Percentiles rank a stretch among this genome's conserved stretches.
These are phyloP conservation scores for Cyclocybe aegerita DNA, from an alignment of 768 basidiomycete genomes.

Conservation along the genomic window DNA sequence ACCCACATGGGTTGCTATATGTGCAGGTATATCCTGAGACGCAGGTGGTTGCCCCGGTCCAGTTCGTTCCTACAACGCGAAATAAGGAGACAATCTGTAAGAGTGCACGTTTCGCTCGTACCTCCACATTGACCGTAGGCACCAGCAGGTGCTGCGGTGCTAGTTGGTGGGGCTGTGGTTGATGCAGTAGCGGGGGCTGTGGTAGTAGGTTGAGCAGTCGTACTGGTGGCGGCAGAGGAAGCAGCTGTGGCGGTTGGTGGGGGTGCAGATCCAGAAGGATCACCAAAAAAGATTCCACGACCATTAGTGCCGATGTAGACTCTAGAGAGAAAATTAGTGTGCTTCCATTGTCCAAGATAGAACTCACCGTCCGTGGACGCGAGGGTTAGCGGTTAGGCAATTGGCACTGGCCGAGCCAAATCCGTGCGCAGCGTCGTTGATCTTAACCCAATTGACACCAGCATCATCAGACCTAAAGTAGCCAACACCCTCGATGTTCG, in stretches of 20 bases:
- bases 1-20: constrained; percentile 40
- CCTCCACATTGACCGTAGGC: constrained; percentile 47
- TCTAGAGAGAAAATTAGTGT: constrained; percentile 23
- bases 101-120: constrained; percentile 5
- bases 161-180: constrained; percentile 17
- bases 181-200: constrained; percentile 17
- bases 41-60: constrained; percentile 43
- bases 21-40: constrained; percentile 35
- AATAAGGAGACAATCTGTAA: neutral
- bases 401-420: constrained; percentile 52
- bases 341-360: neutral
- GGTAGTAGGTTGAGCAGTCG: constrained; percentile 15
- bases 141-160: constrained; percentile 25
- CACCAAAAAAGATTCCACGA: constrained; percentile 56
- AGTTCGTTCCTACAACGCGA: constrained; percentile 24
- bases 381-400: constrained; percentile 49
- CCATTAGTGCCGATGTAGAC: constrained; percentile 65
- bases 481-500: constrained; percentile 47
- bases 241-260: constrained; percentile 25
- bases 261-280: constrained; percentile 30
- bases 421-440: constrained; percentile 57
- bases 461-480: constrained; percentile 58
- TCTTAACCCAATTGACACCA: constrained; percentile 57
- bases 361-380: constrained; percentile 53
- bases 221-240: constrained; percentile 18